Evolutionary conservation across 2,329 filamentous ascomycete species (phyloP), one percentile per base, ranked within the genome.

Genomic region (Didymella pinodella): DNA sequence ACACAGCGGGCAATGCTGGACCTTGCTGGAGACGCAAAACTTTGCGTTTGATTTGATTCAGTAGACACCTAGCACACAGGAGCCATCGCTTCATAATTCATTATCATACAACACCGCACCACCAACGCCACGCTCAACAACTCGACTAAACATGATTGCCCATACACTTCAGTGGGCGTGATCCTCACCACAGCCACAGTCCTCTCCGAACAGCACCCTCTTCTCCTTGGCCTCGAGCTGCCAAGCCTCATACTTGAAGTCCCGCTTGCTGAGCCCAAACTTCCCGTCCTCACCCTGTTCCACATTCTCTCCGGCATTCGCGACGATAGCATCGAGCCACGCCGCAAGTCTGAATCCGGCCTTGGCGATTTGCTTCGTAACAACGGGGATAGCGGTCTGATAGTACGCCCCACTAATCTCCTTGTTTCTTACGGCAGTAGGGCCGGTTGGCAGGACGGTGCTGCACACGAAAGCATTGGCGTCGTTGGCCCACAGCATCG

Each of bases 311-410:
- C 65, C 60, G 0, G 62, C 65, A n/a, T 60, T 56, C 51, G 65
- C 54, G 10, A 73, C 72, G 16, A 76, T 61, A 2, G 65, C 53
- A 60, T 74, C 63, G 48, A 75, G 54, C 70, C 73, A 75, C 5
- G 72, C 71, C 7, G 71, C 73, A 11, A 76, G 53, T 38, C 72
- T 61, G 57, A 64, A 69, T 8, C 72, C 71, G 18, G 72, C 79
- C 68, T 79, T 81, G 0, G 80, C 79, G 50, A 82, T 77, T 70
- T 81, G 78, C 59, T 77, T 55, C 62, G 78, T 71, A 3, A 82
- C 70, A 2, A 78, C 77, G 3, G 76, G 72, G 20, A 79, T 73
- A 1, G 73, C 76, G 25, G 60, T 65, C 25, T 78, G 65, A 48
- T 75, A 76, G 59, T 78, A 78, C 0, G 49, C 66, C 2, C 74